A percentile compares a stretch with the other conserved stretches of the same genome.
Evolutionary conservation across 2,329 filamentous ascomycete genomes (phyloP).

Genomic region (Monosporascus sp.): DNA sequence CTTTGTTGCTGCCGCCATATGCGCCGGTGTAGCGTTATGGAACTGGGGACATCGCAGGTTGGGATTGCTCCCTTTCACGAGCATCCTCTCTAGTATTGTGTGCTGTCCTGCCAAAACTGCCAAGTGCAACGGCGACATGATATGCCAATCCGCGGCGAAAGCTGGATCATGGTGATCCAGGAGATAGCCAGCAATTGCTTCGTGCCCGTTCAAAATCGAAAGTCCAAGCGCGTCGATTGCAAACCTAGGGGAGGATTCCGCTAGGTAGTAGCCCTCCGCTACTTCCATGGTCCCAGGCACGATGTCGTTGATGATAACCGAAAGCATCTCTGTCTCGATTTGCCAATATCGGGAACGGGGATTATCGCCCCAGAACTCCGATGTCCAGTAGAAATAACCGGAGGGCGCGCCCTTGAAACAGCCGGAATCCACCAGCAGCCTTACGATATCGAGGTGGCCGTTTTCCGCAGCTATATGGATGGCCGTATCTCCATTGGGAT

Average conservation of each 20-base stretch:
- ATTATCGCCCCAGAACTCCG: background rate
- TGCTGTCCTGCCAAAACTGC: background rate
- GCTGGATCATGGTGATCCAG: background rate
- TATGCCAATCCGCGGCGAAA: background rate
- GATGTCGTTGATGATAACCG: background rate
- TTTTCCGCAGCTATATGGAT: background rate
- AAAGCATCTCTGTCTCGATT: background rate
- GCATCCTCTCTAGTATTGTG: background rate
- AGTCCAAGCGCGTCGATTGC: background rate
- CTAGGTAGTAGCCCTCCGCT: fast-evolving
- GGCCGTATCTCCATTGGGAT: background rate
- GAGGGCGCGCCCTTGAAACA: background rate
- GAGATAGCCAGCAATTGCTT: background rate
- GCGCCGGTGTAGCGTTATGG: background rate
- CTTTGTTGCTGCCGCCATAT: background rate
- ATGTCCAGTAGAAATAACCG: background rate
- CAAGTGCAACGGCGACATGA: background rate
- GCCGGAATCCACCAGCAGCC: background rate
- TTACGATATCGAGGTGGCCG: background rate
- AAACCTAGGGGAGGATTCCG: background rate
- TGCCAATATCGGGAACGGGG: background rate
- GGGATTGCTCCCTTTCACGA: background rate
- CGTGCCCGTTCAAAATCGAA: background rate
- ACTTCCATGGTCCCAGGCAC: background rate
- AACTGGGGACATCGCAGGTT: background rate